Conservation (phyloP, 352 stramenopile species). For the Phytopythium aichiense region DNA sequence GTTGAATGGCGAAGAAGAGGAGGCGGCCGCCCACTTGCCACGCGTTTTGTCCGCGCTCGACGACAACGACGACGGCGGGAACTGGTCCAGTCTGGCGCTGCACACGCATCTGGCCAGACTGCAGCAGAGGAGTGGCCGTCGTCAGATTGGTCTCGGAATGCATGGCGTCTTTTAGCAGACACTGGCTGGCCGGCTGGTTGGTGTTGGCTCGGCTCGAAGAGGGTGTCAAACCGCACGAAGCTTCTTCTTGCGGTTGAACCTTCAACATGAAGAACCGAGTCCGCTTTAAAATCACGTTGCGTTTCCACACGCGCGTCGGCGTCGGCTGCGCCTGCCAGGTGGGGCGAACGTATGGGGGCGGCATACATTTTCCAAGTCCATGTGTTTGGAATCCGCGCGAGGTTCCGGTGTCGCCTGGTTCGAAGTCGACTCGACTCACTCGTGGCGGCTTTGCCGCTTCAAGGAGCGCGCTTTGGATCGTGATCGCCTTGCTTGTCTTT, state of each 20-base stretch:
- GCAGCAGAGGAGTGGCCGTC: background rate
- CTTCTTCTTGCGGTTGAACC: conserved; percentile 1
- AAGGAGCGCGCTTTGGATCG: conserved; percentile 1
- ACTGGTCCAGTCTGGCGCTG: background rate
- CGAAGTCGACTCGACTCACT: background rate
- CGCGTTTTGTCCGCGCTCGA: background rate
- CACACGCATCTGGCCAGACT: too few species aligned
- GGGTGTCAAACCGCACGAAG: background rate
- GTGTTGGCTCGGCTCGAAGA: too few species aligned
- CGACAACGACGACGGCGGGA: too few species aligned
- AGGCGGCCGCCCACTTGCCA: background rate
- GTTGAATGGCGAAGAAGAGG: background rate
- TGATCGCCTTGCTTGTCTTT: background rate
- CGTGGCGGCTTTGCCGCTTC: background rate
- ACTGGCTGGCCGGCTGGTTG: too few species aligned
- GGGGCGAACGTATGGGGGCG: background rate
- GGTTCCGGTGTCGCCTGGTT: conserved; percentile 1
- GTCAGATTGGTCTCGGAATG: background rate
- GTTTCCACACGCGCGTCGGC: conserved; percentile 14
- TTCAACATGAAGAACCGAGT: conserved; percentile 17
- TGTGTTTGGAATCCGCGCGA: background rate
- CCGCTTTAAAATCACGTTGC: conserved; percentile 23
- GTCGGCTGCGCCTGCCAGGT: conserved; percentile 5
- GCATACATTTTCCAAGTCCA: background rate
- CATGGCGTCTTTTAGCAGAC: background rate